Conservation (phyloP, 257 asterid species). For the Apocynum venetum region DNA sequence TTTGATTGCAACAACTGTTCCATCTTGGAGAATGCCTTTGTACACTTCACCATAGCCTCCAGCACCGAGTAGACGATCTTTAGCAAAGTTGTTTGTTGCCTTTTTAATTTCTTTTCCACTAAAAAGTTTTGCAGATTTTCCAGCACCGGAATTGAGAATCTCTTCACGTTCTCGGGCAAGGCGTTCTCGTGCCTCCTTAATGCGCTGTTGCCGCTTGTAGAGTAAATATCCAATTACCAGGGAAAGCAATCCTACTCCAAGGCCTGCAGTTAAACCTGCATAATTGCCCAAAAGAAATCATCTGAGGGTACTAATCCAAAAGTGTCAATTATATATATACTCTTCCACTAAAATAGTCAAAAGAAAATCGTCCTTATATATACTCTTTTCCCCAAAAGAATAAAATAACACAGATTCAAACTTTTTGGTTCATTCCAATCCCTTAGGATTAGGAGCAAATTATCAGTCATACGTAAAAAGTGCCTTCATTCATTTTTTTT, state of each 20-base stretch:
- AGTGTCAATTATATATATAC: too few relatives aligned
- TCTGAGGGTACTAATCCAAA: background rate
- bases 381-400: too few relatives aligned
- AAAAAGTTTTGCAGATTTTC: constrained; percentile 58
- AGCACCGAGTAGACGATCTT: constrained; percentile 73
- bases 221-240: constrained; percentile 36
- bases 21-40: constrained; percentile 67
- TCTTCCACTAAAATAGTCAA: too few relatives aligned
- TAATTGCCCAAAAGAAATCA: background rate
- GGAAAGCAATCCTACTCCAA: constrained; percentile 45
- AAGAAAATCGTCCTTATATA: too few relatives aligned
- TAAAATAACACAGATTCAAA: too few relatives aligned
- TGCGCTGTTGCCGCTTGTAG: constrained; percentile 54
- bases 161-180: constrained; percentile 67
- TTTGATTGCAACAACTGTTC: constrained; percentile 69
- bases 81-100: constrained; percentile 74
- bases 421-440: too few relatives aligned
- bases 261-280: constrained; percentile 65
- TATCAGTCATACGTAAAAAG: too few relatives aligned
- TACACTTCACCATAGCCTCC: constrained; percentile 94
- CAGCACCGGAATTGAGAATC: constrained; percentile 74
- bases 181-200: constrained; percentile 54
- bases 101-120: constrained; percentile 69
- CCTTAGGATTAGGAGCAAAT: too few relatives aligned
- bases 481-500: too few relatives aligned